phyloP scores from a whole-genome alignment of 345 rosid species.

The Lepidium sativum region DNA sequence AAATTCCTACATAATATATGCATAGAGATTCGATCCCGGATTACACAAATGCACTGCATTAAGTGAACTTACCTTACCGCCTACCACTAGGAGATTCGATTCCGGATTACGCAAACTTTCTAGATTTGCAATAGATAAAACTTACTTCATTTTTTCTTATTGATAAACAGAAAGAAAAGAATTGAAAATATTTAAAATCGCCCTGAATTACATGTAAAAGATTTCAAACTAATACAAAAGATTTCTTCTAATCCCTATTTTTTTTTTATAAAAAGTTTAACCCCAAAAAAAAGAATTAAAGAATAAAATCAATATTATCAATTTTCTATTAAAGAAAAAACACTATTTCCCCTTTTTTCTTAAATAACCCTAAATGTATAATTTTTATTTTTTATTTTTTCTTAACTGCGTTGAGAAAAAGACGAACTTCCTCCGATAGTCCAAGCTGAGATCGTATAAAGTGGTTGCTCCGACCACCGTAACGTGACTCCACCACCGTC shows the following conservation, averaged over 20 bases:
- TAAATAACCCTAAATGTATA: conserved; percentile 1
- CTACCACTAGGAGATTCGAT: no score
- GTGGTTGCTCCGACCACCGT: conserved; percentile 77
- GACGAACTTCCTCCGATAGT: conserved; percentile 58
- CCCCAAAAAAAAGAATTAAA: conserved; percentile 18
- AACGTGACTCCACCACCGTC: conserved; percentile 44
- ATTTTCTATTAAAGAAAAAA: not conserved
- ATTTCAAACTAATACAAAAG: not conserved
- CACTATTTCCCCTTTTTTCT: not conserved
- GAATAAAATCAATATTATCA: conserved; percentile 15
- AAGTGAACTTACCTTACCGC: no score
- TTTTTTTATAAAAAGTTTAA: not conserved
- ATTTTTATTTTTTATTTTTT: no score
- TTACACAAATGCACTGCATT: no score
- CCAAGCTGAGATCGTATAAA: conserved; percentile 89
- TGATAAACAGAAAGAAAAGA: not conserved
- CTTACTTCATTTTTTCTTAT: not conserved
- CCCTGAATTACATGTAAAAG: not conserved
- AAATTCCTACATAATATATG: no score
- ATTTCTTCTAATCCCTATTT: conserved; percentile 1
- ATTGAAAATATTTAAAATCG: not conserved
- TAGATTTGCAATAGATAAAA: no score
- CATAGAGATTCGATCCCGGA: no score
- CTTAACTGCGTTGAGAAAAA: no score
- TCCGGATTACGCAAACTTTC: no score